Evolutionary conservation across 2,329 filamentous ascomycete species (phyloP), one percentile per base, ranked within the genome.

Genomic region (Blastomyces silverae): DNA sequence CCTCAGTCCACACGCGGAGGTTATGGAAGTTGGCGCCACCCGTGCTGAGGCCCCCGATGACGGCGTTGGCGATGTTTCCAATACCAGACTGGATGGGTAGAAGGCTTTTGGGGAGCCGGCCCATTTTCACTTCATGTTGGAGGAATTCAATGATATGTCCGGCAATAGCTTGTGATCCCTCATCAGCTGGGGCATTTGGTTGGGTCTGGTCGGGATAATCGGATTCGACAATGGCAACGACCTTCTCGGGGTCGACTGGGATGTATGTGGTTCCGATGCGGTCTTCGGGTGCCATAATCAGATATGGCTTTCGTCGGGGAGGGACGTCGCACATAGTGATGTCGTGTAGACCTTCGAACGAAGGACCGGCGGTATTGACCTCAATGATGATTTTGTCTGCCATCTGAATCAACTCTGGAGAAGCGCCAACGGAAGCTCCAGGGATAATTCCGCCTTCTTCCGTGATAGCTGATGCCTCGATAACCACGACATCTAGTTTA

Each of bases 331-430:
- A 91, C 84, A 92, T 89, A 67, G 89, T 92, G 75, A 96, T 95
- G 73, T 96, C 92, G 81, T 96, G 91, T 22, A 96, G 84, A 62
- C 91, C 92, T 76, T 94, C 89, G 73, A 96, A 92, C 55, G 86
- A 91, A 5, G 91, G 91, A 61, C 90, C 85, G 0, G 91, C 82
- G 0, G 92, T 96, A 81, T 96, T 96, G 78, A 96, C 89, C 80
- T 96, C 91, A 73, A 96, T 90, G 73, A 96, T 91, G 78, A 96
- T 83, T 81, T 96, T 96, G 75, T 96, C 90, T 62, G 91, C 90
- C 85, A 95, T 91, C 78, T 96, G 91, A 60, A 96, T 83, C 63
- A 96, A 83, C 76, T 96, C 91, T 4, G 91, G 91, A 2, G 88
- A 89, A 15, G 91, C 91, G 64, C 91, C 91, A 34, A 96, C 90